Percentiles rank a stretch among this genome's conserved stretches.
Evolutionary conservation across 139 green algal genomes (phyloP).

Genomic region (Edaphochlamys debaryana): DNA sequence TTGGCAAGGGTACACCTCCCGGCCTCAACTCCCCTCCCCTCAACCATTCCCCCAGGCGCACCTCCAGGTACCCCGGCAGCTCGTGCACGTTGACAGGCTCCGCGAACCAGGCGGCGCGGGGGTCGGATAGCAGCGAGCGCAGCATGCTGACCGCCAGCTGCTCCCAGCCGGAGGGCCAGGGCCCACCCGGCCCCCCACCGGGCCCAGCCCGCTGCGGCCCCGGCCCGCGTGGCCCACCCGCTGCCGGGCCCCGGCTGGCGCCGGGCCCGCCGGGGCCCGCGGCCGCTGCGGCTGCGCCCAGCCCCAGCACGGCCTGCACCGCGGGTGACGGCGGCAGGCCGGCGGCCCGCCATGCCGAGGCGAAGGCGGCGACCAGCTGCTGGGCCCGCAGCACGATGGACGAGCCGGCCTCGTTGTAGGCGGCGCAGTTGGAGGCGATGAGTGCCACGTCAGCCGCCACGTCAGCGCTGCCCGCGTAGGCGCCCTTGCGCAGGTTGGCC

Average conservation of each 20-base stretch:
- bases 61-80: constrained; percentile 10
- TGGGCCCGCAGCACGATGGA: constrained; percentile 41
- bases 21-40: neutral
- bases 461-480: constrained; percentile 30
- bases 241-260: neutral
- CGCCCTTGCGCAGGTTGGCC: constrained; percentile 32
- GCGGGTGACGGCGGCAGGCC: constrained; percentile 9
- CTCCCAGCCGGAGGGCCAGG: constrained; percentile 2
- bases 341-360: neutral
- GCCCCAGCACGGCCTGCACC: neutral
- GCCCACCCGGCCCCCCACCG: too few species aligned
- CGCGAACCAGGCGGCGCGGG: neutral
- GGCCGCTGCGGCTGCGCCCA: neutral
- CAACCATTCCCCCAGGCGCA: neutral
- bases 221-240: neutral
- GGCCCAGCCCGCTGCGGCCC: too few species aligned
- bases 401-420: constrained; percentile 37
- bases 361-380: constrained; percentile 1
- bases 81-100: constrained; percentile 1
- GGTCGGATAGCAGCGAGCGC: neutral
- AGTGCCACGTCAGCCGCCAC: constrained; percentile 44
- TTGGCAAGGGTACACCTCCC: too few species aligned
- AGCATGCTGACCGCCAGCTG: neutral
- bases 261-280: neutral
- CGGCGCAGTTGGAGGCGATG: constrained; percentile 56